Conservation (phyloP, 2,329 filamentous ascomycete genomes). For the Cercospora sp. region DNA sequence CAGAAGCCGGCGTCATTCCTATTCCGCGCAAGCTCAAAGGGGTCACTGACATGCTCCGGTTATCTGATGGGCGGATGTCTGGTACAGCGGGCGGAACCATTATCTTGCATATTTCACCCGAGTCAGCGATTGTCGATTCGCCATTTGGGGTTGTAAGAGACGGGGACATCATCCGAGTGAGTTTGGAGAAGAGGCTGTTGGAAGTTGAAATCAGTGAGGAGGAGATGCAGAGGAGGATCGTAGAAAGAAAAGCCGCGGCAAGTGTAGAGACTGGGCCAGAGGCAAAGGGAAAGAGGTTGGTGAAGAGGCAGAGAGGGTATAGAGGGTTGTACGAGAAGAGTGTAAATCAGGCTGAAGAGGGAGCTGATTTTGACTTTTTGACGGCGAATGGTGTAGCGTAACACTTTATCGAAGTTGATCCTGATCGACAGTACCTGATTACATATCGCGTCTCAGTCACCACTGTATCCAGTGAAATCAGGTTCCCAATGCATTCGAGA, state of each 20-base stretch:
- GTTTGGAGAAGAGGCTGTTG: constrained; percentile 47
- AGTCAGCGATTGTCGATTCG: constrained; percentile 50
- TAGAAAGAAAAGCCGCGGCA: constrained; percentile 29
- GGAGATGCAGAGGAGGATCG: constrained; percentile 44
- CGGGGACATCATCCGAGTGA: constrained; percentile 51
- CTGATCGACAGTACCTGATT: not conserved
- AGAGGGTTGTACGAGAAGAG: constrained; percentile 59
- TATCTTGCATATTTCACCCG: constrained; percentile 55
- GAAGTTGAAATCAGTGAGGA: constrained; percentile 46
- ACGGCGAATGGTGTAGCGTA: constrained; percentile 35
- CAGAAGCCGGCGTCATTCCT: constrained; percentile 54
- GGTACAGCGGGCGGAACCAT: constrained; percentile 59
- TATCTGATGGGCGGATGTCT: constrained; percentile 57
- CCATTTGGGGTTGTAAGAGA: constrained; percentile 51
- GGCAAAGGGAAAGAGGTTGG: constrained; percentile 33
- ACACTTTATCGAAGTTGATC: no score
- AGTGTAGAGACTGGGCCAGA: constrained; percentile 23
- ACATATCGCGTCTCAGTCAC: not conserved
- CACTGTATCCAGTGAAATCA: not conserved
- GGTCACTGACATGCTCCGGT: constrained; percentile 54
- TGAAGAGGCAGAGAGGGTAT: constrained; percentile 54
- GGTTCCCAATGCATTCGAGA: no score
- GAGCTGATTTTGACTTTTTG: constrained; percentile 64
- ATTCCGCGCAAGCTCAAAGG: constrained; percentile 54
- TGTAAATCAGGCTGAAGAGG: constrained; percentile 61